A percentile compares a stretch with the other conserved stretches of the same genome.
Evolutionary conservation across 257 asterid genomes (phyloP).

Genomic region (Lycium ferocissimum): DNA sequence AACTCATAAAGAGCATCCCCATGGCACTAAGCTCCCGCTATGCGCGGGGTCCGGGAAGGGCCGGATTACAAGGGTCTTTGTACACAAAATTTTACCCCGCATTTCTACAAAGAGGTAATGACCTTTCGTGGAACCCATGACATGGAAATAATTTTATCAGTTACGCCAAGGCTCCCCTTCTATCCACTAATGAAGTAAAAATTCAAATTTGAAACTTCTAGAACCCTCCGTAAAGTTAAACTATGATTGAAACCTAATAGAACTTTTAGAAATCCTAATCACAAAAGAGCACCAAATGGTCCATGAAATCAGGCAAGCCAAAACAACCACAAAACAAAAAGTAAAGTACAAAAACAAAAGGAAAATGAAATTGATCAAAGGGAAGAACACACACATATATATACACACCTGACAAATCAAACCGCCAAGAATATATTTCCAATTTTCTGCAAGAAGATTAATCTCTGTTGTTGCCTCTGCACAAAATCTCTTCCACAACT

Average conservation of each 20-base stretch:
- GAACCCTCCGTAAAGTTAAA: neutral
- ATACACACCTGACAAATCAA: conserved; percentile 62
- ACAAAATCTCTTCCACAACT: conserved; percentile 88
- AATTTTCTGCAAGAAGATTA: conserved; percentile 81
- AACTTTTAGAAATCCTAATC: neutral
- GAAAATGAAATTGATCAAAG: neutral
- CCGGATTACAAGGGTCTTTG: too few relatives aligned
- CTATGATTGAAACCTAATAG: neutral
- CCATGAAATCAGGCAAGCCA: conserved; percentile 11
- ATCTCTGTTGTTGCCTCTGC: conserved; percentile 77
- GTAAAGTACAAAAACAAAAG: neutral
- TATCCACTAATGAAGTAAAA: neutral
- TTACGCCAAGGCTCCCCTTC: too few relatives aligned
- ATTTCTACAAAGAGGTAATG: too few relatives aligned
- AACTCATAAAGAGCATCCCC: too few relatives aligned
- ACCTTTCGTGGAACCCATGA: too few relatives aligned
- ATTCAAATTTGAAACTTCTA: neutral
- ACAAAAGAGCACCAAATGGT: neutral
- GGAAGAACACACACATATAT: neutral
- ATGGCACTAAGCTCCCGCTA: too few relatives aligned
- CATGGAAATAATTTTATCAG: too few relatives aligned
- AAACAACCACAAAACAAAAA: conserved; percentile 18
- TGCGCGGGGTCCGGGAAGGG: too few relatives aligned
- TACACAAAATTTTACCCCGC: too few relatives aligned
- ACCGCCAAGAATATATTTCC: conserved; percentile 83